Evolutionary conservation across 2,329 filamentous ascomycete genomes (phyloP).

Genomic region (Diaporthe sp.): DNA sequence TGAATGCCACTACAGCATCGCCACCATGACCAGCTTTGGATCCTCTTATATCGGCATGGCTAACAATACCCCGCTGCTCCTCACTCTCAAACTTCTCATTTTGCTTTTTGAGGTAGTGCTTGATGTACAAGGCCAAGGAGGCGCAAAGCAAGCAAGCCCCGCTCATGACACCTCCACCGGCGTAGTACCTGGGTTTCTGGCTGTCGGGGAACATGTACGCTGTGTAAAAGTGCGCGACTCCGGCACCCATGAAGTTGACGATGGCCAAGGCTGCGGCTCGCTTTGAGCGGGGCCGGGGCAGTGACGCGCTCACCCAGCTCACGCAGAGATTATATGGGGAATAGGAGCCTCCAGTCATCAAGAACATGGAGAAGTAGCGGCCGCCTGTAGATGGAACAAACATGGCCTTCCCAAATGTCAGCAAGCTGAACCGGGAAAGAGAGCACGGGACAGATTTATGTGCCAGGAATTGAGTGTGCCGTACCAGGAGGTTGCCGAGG

Average conservation of each 20-base stretch:
- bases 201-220: constrained; percentile 50
- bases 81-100: constrained; percentile 46
- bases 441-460: too few species aligned
- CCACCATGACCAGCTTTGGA: constrained; percentile 32
- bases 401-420: constrained; percentile 14
- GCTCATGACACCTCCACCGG: constrained; percentile 48
- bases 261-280: constrained; percentile 45
- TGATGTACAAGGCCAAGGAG: constrained; percentile 47
- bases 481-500: constrained; percentile 40
- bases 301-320: constrained; percentile 45
- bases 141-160: constrained; percentile 47
- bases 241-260: constrained; percentile 47
- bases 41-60: constrained; percentile 18
- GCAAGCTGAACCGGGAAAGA: background rate
- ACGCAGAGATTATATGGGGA: constrained; percentile 43
- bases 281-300: constrained; percentile 46
- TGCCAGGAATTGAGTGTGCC: background rate
- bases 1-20: constrained; percentile 26
- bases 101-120: constrained; percentile 46
- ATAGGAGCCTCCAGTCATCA: constrained; percentile 44
- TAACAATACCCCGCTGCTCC: constrained; percentile 40
- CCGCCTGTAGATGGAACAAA: constrained; percentile 37
- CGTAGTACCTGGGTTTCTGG: constrained; percentile 50
- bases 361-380: constrained; percentile 41
- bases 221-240: constrained; percentile 48